These are phyloP conservation scores for Bipolaris zeicola DNA, from an alignment of 2,329 filamentous ascomycete species.

Conservation along the genomic window DNA sequence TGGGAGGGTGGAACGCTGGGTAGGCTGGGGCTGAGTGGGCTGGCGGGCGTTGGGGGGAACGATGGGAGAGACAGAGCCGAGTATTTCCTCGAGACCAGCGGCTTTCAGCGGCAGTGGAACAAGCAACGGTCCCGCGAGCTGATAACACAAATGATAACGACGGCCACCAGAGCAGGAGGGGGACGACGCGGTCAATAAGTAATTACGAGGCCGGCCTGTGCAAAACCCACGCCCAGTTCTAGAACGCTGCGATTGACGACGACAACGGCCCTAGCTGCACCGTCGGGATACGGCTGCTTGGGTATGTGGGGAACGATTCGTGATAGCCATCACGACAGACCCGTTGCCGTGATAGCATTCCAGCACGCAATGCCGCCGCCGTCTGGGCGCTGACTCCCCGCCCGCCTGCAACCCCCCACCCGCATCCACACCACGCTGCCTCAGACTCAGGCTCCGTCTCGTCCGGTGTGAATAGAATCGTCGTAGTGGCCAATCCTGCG, in stretches of 20 bases:
- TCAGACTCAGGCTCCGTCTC: constrained; percentile 21
- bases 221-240: constrained; percentile 26
- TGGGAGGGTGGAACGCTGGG: constrained; percentile 35
- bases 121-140: constrained; percentile 19
- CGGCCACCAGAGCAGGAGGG: constrained; percentile 4
- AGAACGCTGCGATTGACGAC: constrained; percentile 34
- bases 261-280: constrained; percentile 25
- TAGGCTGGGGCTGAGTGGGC: neutral
- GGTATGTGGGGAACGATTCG: constrained; percentile 35
- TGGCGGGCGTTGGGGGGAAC: neutral
- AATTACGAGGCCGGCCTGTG: constrained; percentile 23
- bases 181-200: constrained; percentile 31
- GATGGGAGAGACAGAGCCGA: constrained; percentile 33
- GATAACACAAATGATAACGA: constrained; percentile 12
- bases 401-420: constrained; percentile 21
- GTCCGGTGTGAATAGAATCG: neutral
- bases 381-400: constrained; percentile 21
- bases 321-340: constrained; percentile 36
- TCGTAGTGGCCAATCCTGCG: neutral
- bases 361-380: constrained; percentile 43
- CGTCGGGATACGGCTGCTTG: constrained; percentile 27
- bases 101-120: constrained; percentile 36
- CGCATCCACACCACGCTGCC: constrained; percentile 29
- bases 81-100: constrained; percentile 36
- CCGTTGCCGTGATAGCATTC: constrained; percentile 29